These are phyloP conservation scores for Aphanomyces astaci DNA, from an alignment of 352 stramenopile genomes.

Conservation along the genomic window DNA sequence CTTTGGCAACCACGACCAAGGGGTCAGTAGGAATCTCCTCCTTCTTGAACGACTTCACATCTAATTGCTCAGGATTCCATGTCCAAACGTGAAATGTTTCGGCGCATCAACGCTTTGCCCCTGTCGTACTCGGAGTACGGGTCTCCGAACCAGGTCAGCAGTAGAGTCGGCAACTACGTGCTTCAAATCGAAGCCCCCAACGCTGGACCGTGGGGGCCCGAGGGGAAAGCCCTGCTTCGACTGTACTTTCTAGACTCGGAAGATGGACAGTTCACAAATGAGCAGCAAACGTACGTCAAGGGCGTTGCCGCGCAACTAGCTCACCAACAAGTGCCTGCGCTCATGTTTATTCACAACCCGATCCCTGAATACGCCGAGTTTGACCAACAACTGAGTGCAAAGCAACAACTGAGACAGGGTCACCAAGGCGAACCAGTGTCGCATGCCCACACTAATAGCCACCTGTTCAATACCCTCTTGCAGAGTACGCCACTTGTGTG, in stretches of 20 bases:
- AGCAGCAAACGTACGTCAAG: slow-evolving; percentile 42
- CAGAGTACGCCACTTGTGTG: slow-evolving; percentile 22
- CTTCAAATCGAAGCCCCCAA: slow-evolving; percentile 35
- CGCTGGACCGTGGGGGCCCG: slow-evolving; percentile 29
- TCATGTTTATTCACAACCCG: slow-evolving; percentile 69
- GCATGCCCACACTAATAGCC: slow-evolving; percentile 34
- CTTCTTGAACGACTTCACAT: too few species aligned
- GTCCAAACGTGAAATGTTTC: slow-evolving; percentile 33
- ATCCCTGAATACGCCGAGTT: slow-evolving; percentile 36
- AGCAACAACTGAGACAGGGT: slow-evolving; percentile 24
- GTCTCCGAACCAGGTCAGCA: slow-evolving; percentile 26
- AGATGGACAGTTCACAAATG: slow-evolving; percentile 47
- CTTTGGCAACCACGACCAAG: slow-evolving; percentile 57
- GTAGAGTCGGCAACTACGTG: slow-evolving; percentile 51
- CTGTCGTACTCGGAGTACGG: slow-evolving; percentile 41
- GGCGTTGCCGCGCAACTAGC: slow-evolving; percentile 25
- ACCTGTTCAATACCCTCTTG: slow-evolving; percentile 36
- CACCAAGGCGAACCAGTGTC: slow-evolving; percentile 37
- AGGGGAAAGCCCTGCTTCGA: slow-evolving; percentile 33
- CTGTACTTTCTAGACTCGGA: slow-evolving; percentile 62
- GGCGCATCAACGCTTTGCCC: slow-evolving; percentile 29
- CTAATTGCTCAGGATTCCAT: slow-evolving; percentile 27
- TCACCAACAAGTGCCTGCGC: slow-evolving; percentile 28
- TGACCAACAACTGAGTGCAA: neutral
- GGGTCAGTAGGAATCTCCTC: too few species aligned